Conservation (phyloP, 2,329 filamentous ascomycete species). For the Neocatenulostroma microsporum region DNA sequence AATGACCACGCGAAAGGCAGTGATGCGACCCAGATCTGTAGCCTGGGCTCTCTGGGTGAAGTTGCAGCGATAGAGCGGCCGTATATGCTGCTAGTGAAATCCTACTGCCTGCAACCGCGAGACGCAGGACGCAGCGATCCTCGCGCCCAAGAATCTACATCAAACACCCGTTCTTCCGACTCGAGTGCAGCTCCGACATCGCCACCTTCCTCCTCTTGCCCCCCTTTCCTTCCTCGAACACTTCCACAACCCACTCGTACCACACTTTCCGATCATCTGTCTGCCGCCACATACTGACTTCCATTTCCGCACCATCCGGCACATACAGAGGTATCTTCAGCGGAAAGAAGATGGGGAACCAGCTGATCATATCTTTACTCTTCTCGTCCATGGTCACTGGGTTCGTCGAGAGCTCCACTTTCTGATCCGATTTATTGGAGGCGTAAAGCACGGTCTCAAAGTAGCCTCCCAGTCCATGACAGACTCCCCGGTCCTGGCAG, state of each 20-base stretch:
- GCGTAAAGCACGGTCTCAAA: slow-evolving; percentile 94
- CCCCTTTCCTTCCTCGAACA: slow-evolving; percentile 45
- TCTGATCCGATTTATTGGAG: slow-evolving; percentile 34
- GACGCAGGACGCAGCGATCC: too few relatives aligned
- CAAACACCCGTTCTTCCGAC: slow-evolving; percentile 60
- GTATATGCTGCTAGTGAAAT: too few relatives aligned
- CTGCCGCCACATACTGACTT: slow-evolving; percentile 91
- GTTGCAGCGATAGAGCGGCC: too few relatives aligned
- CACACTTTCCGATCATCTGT: slow-evolving; percentile 94
- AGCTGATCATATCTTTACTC: slow-evolving; percentile 97
- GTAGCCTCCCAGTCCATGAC: slow-evolving; percentile 87
- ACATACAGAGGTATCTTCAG: slow-evolving; percentile 84
- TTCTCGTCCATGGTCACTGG: slow-evolving; percentile 86
- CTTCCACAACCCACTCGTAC: slow-evolving; percentile 97
- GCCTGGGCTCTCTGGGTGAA: too few relatives aligned
- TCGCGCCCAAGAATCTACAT: too few relatives aligned
- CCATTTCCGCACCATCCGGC: slow-evolving; percentile 74
- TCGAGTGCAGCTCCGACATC: slow-evolving; percentile 60
- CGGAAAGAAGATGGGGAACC: slow-evolving; percentile 98
- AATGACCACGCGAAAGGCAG: too few relatives aligned
- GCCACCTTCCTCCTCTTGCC: slow-evolving; percentile 55
- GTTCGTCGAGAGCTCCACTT: slow-evolving; percentile 83
- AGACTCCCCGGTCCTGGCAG: slow-evolving; percentile 68
- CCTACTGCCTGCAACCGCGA: too few relatives aligned
- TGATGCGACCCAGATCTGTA: too few relatives aligned